These are phyloP conservation scores for Tricholoma bakamatsutake DNA, from an alignment of 768 basidiomycete species.

Conservation along the genomic window DNA sequence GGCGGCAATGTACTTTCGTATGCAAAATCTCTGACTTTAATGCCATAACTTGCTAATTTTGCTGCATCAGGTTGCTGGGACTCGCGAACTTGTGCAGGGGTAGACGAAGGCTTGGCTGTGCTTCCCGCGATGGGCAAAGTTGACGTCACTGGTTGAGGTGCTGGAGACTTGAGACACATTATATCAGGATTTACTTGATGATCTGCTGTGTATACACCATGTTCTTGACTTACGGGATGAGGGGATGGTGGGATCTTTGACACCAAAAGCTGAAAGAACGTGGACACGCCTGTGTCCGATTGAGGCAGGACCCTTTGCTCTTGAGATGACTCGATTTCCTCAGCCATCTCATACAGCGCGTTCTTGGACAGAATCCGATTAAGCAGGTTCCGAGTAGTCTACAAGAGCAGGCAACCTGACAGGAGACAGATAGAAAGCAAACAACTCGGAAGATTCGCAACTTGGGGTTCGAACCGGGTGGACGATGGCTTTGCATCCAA, in stretches of 20 bases:
- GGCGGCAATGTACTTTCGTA: slow-evolving; percentile 64
- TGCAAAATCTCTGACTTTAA: slow-evolving; percentile 58
- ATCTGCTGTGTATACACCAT: slow-evolving; percentile 20
- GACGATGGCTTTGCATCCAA: slow-evolving; percentile 5
- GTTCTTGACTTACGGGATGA: slow-evolving; percentile 31
- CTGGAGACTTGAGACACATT: slow-evolving; percentile 15
- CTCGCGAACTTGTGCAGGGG: slow-evolving; percentile 20
- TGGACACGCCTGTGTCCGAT: slow-evolving; percentile 9
- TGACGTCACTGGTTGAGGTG: slow-evolving; percentile 4
- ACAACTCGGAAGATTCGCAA: background rate
- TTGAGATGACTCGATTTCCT: slow-evolving; percentile 9
- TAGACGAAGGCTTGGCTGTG: slow-evolving; percentile 14
- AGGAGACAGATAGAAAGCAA: background rate
- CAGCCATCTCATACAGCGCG: slow-evolving; percentile 1
- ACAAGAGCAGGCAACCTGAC: background rate
- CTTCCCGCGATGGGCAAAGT: slow-evolving; percentile 3
- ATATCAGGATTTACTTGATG: slow-evolving; percentile 28
- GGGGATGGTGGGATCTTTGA: slow-evolving; percentile 11
- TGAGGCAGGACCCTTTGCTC: slow-evolving; percentile 11
- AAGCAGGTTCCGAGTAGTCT: slow-evolving; percentile 1
- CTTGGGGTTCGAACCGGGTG: background rate
- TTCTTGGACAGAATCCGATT: background rate
- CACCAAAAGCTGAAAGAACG: slow-evolving; percentile 14
- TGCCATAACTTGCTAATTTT: slow-evolving; percentile 26
- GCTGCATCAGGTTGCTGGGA: slow-evolving; percentile 15